A percentile compares a stretch with the other conserved stretches of the same genome.
Conservation (phyloP, 1,284 basidiomycete genomes). For the Coniferiporia weirii region DNA sequence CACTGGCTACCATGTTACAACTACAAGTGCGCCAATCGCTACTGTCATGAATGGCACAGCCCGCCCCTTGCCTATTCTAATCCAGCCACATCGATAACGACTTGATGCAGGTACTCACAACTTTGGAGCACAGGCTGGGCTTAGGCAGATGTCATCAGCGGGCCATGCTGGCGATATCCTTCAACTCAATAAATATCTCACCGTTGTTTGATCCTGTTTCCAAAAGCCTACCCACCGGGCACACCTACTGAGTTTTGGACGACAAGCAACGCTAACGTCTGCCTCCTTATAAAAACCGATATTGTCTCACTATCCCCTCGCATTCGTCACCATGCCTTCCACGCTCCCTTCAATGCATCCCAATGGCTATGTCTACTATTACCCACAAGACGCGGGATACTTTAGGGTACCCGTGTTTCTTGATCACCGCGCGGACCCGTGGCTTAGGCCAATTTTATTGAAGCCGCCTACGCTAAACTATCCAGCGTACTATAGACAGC, state of each 20-base stretch:
- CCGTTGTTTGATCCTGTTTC: background rate
- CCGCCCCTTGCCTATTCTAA: background rate
- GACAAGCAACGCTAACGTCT: conserved; percentile 1
- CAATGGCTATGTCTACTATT: too few relatives aligned
- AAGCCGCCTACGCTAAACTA: too few relatives aligned
- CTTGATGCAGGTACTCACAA: background rate
- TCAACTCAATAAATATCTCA: background rate
- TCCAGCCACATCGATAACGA: background rate
- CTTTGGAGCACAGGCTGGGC: too few relatives aligned
- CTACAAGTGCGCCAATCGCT: too few relatives aligned
- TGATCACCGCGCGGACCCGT: too few relatives aligned
- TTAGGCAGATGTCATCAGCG: background rate
- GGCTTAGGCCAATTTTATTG: too few relatives aligned
- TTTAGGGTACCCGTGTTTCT: too few relatives aligned
- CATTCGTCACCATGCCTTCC: too few relatives aligned
- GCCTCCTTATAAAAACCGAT: background rate
- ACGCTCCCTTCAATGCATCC: background rate
- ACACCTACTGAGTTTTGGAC: conserved; percentile 4
- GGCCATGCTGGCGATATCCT: background rate
- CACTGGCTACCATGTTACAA: too few relatives aligned
- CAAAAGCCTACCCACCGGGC: background rate
- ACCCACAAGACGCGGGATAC: too few relatives aligned
- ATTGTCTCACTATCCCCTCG: conserved; percentile 1
- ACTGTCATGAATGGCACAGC: background rate
- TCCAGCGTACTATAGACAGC: background rate